Evolutionary conservation across 1,139 yeast species (phyloP).

Genomic region (Debaryomyces fabryi): DNA sequence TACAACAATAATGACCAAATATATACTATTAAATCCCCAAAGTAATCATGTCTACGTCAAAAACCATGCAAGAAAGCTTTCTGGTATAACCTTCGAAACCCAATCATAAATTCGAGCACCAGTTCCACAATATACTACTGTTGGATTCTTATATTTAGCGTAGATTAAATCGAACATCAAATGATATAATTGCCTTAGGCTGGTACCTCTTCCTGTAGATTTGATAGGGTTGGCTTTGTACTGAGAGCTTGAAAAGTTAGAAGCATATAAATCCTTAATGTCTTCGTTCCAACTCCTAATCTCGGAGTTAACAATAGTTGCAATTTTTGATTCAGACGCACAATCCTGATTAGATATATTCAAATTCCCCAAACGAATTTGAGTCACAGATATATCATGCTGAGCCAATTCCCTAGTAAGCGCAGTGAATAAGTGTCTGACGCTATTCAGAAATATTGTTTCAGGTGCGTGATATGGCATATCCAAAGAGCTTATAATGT

Average conservation of each 20-base stretch:
- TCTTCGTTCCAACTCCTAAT: slow-evolving; percentile 45
- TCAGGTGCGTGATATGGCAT: slow-evolving; percentile 57
- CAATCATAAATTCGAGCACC: slow-evolving; percentile 52
- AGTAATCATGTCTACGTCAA: slow-evolving; percentile 3
- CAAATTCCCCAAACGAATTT: slow-evolving; percentile 51
- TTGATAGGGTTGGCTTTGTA: slow-evolving; percentile 36
- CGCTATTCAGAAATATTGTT: slow-evolving; percentile 39
- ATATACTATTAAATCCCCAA: not conserved
- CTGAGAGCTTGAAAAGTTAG: slow-evolving; percentile 38
- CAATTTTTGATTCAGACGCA: slow-evolving; percentile 29
- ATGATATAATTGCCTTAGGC: slow-evolving; percentile 54
- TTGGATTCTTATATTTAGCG: slow-evolving; percentile 24
- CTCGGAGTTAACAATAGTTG: slow-evolving; percentile 40
- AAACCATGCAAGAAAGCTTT: slow-evolving; percentile 33
- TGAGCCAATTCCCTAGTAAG: slow-evolving; percentile 43
- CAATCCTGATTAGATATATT: slow-evolving; percentile 37
- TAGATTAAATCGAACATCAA: slow-evolving; percentile 57
- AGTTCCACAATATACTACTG: slow-evolving; percentile 50
- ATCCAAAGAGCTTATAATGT: slow-evolving; percentile 42
- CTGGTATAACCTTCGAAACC: slow-evolving; percentile 37
- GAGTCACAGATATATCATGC: slow-evolving; percentile 48
- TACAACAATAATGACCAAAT: not conserved
- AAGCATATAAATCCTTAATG: slow-evolving; percentile 40
- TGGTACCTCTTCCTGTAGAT: slow-evolving; percentile 40
- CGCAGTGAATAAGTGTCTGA: slow-evolving; percentile 41